phyloP scores from a whole-genome alignment of 139 green algal species.

The Ostreobium quekettii region DNA sequence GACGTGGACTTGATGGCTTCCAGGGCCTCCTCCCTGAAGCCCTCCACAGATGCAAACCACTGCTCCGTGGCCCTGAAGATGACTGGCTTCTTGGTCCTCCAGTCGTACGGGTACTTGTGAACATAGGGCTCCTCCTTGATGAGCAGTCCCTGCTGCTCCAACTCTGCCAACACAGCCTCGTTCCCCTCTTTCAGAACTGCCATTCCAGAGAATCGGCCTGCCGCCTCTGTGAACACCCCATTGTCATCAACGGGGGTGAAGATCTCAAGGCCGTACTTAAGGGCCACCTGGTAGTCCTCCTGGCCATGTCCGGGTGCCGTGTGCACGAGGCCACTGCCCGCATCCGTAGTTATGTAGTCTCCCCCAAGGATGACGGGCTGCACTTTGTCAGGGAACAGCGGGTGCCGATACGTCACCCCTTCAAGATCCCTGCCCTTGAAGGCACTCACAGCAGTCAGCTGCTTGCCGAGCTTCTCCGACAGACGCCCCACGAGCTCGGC shows the following conservation, averaged over 20 bases:
- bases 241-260: constrained; percentile 93
- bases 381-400: constrained; percentile 51
- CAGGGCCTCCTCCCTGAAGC: constrained; percentile 67
- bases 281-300: constrained; percentile 90
- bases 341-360: constrained; percentile 98
- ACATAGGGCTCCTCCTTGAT: constrained; percentile 84
- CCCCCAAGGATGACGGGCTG: constrained; percentile 83
- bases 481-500: not conserved
- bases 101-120: constrained; percentile 99
- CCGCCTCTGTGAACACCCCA: constrained; percentile 87
- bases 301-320: constrained; percentile 88
- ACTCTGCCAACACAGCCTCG: constrained; percentile 64
- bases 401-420: constrained; percentile 80
- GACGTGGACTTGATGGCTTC: constrained; percentile 56
- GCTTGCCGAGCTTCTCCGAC: constrained; percentile 11
- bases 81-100: constrained; percentile 97
- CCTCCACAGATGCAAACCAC: constrained; percentile 77
- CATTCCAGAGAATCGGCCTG: constrained; percentile 72
- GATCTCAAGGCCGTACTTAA: constrained; percentile 74
- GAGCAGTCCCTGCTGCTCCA: constrained; percentile 53
- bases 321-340: constrained; percentile 95
- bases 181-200: constrained; percentile 82
- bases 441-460: constrained; percentile 26
- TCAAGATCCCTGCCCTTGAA: constrained; percentile 65
- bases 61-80: constrained; percentile 97